phyloP scores from a whole-genome alignment of 1,284 basidiomycete species.

The Cutaneotrichosporon curvatum region DNA sequence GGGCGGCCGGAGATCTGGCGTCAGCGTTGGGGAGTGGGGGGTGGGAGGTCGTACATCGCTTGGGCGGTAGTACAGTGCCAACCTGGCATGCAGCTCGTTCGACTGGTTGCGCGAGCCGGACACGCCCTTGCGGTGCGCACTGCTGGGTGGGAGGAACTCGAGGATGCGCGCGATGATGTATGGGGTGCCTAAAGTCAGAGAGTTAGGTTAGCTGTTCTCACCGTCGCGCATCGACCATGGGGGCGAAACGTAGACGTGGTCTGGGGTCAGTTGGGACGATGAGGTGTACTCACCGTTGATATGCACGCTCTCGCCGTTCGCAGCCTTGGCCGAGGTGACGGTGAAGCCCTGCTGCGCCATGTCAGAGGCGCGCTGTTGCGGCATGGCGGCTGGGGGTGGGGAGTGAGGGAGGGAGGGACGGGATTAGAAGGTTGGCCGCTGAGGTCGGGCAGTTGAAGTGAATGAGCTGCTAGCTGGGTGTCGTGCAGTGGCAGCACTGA shows the following conservation, averaged over 20 bases:
- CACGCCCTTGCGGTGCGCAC: constrained; percentile 33
- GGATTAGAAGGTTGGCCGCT: neutral
- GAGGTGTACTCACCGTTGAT: constrained; percentile 30
- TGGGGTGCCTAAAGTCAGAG: constrained; percentile 51
- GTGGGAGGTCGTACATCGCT: constrained; percentile 33
- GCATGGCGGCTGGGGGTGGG: constrained; percentile 2
- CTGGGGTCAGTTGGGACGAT: constrained; percentile 47
- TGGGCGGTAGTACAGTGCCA: constrained; percentile 90
- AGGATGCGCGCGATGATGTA: constrained; percentile 92
- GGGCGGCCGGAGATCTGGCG: constrained; percentile 39
- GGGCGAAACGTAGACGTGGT: constrained; percentile 91
- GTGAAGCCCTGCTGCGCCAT: constrained; percentile 33
- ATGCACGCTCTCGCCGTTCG: constrained; percentile 41
- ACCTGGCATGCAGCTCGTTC: constrained; percentile 55
- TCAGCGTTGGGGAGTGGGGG: constrained; percentile 38
- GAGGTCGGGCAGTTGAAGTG: no score
- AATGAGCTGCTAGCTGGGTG: no score
- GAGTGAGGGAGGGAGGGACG: neutral
- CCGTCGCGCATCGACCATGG: constrained; percentile 85
- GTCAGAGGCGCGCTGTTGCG: constrained; percentile 13
- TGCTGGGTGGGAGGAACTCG: constrained; percentile 73
- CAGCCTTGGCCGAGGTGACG: constrained; percentile 32
- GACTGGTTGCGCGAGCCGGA: constrained; percentile 3
- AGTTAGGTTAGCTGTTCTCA: constrained; percentile 32
- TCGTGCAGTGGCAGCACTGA: no score